These are phyloP conservation scores for Leptographium radiaticola DNA, from an alignment of 2,329 filamentous ascomycete genomes.

Conservation along the genomic window DNA sequence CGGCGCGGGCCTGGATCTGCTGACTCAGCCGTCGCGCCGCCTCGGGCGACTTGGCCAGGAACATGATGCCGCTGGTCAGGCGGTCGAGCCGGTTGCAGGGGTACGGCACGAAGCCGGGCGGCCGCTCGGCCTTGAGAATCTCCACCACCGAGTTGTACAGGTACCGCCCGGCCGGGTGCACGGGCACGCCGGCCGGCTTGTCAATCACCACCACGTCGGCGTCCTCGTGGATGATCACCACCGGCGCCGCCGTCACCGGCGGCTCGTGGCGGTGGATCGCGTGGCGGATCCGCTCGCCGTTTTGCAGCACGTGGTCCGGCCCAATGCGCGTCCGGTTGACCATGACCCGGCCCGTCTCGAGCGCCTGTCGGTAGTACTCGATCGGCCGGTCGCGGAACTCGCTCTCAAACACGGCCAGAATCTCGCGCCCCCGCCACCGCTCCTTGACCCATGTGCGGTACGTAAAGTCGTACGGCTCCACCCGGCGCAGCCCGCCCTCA, in stretches of 20 bases:
- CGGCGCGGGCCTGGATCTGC: constrained; percentile 67
- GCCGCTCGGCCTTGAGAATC: constrained; percentile 72
- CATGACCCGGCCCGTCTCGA: constrained; percentile 63
- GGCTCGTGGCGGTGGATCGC: constrained; percentile 93
- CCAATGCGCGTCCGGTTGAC: constrained; percentile 64
- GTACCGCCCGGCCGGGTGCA: constrained; percentile 90
- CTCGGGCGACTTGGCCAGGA: constrained; percentile 75
- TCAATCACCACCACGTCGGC: constrained; percentile 91
- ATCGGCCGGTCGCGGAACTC: constrained; percentile 83
- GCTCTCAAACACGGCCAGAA: constrained; percentile 78
- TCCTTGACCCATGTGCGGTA: constrained; percentile 95
- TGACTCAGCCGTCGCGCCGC: constrained; percentile 65
- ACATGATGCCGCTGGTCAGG: constrained; percentile 95
- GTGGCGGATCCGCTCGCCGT: constrained; percentile 85
- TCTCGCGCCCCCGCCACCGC: constrained; percentile 69
- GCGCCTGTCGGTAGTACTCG: constrained; percentile 79
- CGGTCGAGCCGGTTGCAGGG: constrained; percentile 91
- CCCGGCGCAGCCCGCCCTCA: constrained; percentile 69
- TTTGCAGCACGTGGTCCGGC: constrained; percentile 60
- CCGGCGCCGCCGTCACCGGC: constrained; percentile 68
- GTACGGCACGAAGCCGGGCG: constrained; percentile 39
- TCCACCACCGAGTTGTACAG: constrained; percentile 91
- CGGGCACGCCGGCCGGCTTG: constrained; percentile 88
- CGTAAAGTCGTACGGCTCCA: constrained; percentile 79
- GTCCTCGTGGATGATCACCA: constrained; percentile 80